Base-by-base conservation (phyloP, 1,139 yeast species). In the Zygosaccharomyces sapae region DNA sequence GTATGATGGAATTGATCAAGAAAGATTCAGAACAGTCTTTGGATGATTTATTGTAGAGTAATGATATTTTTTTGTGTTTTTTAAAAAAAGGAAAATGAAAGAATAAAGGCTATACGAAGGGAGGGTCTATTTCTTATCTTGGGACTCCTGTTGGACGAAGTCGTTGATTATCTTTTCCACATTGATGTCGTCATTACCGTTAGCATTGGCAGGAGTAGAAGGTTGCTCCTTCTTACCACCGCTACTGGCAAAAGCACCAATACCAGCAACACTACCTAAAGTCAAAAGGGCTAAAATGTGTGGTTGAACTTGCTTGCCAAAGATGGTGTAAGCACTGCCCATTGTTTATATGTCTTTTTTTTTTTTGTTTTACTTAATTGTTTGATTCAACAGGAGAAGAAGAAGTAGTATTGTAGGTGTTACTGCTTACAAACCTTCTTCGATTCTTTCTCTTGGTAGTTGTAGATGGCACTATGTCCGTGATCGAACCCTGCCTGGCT, bases 1-100 rank as follows among this genome's bases (percentile, higher is more conserved):
- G 97, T 0, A 90, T 92, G 97, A 72, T 87, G 53, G 83, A 84
- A 38, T 76, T 90, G 65, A 90, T 92, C 60, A 83, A 84, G 61
- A 77, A 78, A 56, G 98, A 92, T 62, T 83, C 95, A 1, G 87
- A 83, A 53, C 87, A 85, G 65, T 77, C 81, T 39, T 73, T 86
- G 38, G 94, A 86, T 54, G 74, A 70, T 46, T 53, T 70, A 38
- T 55, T 69, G 42, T 55, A 43, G 29, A 46, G 27, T 24, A 24
- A 24, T 7, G 27, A 24, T 7, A 24, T 7, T 7, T 13, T 9
- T 10, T 18, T 12, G 13, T 2, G 24, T 16, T n/a, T 30, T 24
- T 33, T 12, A 12, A 36, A 12, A 27, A n/a, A 12, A 36, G 12
- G 20, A 20, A 36, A 27, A 13, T 18, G 25, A 19, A 36, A 36